Percentiles rank a stretch among this genome's conserved stretches.
These are phyloP conservation scores for Geopyxis carbonaria DNA, from an alignment of 495 filamentous ascomycete species.

Conservation along the genomic window DNA sequence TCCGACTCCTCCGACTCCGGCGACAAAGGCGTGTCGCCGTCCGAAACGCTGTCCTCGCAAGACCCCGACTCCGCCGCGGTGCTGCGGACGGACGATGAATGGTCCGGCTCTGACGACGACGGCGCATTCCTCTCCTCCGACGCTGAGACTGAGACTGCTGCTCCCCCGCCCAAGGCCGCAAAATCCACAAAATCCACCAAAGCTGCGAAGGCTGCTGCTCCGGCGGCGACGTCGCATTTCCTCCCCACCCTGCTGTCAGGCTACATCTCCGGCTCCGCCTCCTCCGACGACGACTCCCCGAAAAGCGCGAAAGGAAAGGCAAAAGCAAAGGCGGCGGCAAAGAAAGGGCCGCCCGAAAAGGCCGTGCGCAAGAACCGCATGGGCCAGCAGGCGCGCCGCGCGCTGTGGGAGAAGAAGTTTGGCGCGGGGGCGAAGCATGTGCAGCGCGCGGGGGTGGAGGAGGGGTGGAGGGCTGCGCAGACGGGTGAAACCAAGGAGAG, in stretches of 20 bases:
- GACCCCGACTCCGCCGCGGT: constrained; percentile 27
- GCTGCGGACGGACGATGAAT: constrained; percentile 21
- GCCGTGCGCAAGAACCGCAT: constrained; percentile 56
- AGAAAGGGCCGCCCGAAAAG: constrained; percentile 18
- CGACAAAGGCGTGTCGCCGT: constrained; percentile 31
- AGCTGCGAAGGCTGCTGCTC: constrained; percentile 20
- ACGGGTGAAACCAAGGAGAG: constrained; percentile 29
- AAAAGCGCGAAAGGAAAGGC: constrained; percentile 18
- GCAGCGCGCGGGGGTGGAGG: constrained; percentile 26
- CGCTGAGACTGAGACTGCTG: constrained; percentile 17
- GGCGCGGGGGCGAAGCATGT: constrained; percentile 61
- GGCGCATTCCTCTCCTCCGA: constrained; percentile 11
- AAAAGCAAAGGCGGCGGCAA: constrained; percentile 25
- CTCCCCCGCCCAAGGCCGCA: constrained; percentile 30
- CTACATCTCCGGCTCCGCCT: constrained; percentile 81
- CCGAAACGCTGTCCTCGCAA: too few relatives aligned
- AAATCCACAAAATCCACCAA: constrained; percentile 25
- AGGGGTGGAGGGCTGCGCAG: constrained; percentile 27
- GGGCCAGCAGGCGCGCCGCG: constrained; percentile 71
- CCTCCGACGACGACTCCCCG: constrained; percentile 35
- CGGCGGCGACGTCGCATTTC: constrained; percentile 47
- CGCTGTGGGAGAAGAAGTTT: constrained; percentile 85
- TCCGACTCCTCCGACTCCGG: constrained; percentile 33
- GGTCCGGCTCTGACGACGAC: constrained; percentile 28
- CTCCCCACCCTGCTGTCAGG: constrained; percentile 77